Evolutionary conservation across 176 grass and related monocot genomes (phyloP).

Genomic region (Eragrostis nindensis): DNA sequence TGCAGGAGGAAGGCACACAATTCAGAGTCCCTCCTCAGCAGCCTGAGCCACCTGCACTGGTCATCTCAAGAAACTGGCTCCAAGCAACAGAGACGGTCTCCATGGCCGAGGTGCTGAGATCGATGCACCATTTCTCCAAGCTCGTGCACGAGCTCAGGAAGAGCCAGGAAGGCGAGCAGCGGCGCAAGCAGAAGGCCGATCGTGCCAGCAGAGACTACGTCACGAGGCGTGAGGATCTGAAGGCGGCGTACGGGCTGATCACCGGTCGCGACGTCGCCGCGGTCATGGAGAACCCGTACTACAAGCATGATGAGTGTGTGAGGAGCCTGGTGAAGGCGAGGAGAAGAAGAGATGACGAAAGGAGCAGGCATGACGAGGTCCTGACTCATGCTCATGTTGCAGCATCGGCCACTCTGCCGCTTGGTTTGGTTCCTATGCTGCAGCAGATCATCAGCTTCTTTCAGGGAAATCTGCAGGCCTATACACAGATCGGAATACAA

Average conservation of each 20-base stretch:
- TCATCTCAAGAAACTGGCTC: constrained; percentile 81
- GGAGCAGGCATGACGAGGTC: constrained; percentile 46
- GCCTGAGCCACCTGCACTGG: constrained; percentile 44
- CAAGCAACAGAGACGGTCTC: constrained; percentile 63
- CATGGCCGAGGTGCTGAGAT: constrained; percentile 44
- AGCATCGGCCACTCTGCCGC: constrained; percentile 56
- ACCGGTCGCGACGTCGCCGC: constrained; percentile 38
- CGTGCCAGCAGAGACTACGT: constrained; percentile 44
- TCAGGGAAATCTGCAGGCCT: constrained; percentile 46
- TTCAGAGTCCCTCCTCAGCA: constrained; percentile 62
- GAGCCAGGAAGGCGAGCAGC: constrained; percentile 62
- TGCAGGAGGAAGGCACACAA: constrained; percentile 51
- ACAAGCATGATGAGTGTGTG: constrained; percentile 25
- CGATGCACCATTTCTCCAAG: constrained; percentile 51
- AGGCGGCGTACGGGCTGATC: constrained; percentile 19
- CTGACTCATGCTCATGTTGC: constrained; percentile 45
- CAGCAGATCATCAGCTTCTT: constrained; percentile 63
- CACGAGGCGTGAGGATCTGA: constrained; percentile 42
- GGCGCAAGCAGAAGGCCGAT: constrained; percentile 44
- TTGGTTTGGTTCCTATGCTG: constrained; percentile 63
- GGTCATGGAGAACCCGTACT: constrained; percentile 4
- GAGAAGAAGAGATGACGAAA: constrained; percentile 63
- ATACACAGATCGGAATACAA: constrained; percentile 44
- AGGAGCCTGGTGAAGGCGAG: constrained; percentile 42
- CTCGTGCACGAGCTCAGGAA: constrained; percentile 49